Percentiles rank a stretch among this genome's conserved stretches.
phyloP scores from a whole-genome alignment of 768 basidiomycete species.

The Mycena latifolia region DNA sequence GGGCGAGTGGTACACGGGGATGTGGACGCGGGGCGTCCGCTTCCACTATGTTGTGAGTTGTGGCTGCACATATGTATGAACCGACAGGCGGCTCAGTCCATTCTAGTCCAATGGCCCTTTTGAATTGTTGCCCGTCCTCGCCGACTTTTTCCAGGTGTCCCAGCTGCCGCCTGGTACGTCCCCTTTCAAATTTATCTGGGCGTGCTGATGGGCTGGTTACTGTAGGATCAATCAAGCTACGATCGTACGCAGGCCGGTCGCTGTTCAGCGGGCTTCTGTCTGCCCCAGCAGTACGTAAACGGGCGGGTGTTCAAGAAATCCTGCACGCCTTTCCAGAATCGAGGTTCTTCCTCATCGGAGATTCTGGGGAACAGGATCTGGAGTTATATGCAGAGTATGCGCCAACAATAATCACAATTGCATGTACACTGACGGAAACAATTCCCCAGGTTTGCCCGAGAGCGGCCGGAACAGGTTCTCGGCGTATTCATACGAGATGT shows the following conservation, averaged over 20 bases:
- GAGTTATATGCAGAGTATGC: slow-evolving; percentile 86
- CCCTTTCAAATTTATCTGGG: neutral
- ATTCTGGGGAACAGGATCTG: slow-evolving; percentile 95
- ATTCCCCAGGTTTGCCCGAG: slow-evolving; percentile 66
- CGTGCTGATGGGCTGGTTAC: slow-evolving; percentile 9
- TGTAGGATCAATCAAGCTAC: slow-evolving; percentile 81
- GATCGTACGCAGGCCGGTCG: slow-evolving; percentile 87
- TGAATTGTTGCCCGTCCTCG: slow-evolving; percentile 83
- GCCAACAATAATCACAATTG: neutral
- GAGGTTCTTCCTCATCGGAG: slow-evolving; percentile 88
- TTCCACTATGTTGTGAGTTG: slow-evolving; percentile 91
- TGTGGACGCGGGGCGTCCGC: slow-evolving; percentile 78
- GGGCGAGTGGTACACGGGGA: slow-evolving; percentile 79
- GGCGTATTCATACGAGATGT: slow-evolving; percentile 91
- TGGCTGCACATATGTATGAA: neutral
- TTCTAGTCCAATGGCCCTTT: slow-evolving; percentile 89
- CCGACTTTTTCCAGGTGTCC: slow-evolving; percentile 79
- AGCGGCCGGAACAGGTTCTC: slow-evolving; percentile 76
- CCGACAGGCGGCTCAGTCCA: neutral
- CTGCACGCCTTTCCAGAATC: slow-evolving; percentile 81
- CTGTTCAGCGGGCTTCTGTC: slow-evolving; percentile 87
- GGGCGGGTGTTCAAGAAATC: slow-evolving; percentile 82
- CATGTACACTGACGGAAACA: neutral
- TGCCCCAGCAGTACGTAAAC: slow-evolving; percentile 87
- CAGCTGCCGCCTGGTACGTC: slow-evolving; percentile 72